Evolutionary conservation across 1,284 basidiomycete species (phyloP), one percentile per base, ranked within the genome.

Genomic region (Boletellus deceptivus): DNA sequence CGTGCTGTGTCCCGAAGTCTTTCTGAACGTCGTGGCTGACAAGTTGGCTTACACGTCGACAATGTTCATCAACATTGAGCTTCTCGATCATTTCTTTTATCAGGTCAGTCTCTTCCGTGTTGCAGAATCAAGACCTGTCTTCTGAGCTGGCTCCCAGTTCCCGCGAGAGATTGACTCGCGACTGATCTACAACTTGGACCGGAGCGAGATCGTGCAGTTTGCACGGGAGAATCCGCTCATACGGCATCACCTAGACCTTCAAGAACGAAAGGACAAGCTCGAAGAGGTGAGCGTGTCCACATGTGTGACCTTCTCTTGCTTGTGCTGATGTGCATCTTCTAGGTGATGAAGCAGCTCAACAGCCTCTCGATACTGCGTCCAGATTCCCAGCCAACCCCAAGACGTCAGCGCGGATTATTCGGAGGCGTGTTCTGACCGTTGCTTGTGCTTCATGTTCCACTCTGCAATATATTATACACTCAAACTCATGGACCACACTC

Each of bases 41-140:
- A 98, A 99, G 72, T 79, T 99, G 33, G 93, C 96, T 0, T 91
- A 95, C 67, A 98, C 95, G 0, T 91, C 93, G 1, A 86, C 95
- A 2, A 94, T 98, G 90, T 99, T 99, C 72, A 96, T 99, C 78
- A 98, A 92, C 72, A 95, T 98, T 53, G 96, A 99, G 70, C 77
- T 99, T 9, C 80, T 99, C 1, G 91, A 95, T 64, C 94, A 98
- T 64, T 99, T 99, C 80, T 98, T 99, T 76, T 98, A 98, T 67
- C 92, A 94, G 76, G 91, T 90, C 59, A 49, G 77, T 63, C 14
- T 8, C 35, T 22, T 20, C 24, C 22, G 16, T 49, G 18, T 42
- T 20, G n/a, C 14, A 36, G 46, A 38, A n/a, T 33, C n/a, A 22
- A n/a, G 43, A 36, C 3, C 18, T 16, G 40, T 35, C 14, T 9